Evolutionary conservation across 306 rosid genomes (phyloP).

Genomic region (Carpinus viminea): DNA sequence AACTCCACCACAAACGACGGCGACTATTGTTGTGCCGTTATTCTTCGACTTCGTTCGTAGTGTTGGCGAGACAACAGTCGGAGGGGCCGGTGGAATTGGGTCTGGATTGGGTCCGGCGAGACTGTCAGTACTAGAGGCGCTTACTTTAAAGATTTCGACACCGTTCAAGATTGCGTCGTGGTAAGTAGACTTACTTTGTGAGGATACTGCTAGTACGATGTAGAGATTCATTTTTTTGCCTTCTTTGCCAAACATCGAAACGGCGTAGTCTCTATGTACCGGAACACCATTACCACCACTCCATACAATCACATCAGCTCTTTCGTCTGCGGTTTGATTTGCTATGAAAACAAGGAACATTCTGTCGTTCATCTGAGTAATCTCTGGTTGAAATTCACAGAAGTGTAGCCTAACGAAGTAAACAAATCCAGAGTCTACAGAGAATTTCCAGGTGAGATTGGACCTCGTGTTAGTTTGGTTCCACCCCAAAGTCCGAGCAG

Average conservation of each 20-base stretch:
- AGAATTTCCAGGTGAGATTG: constrained; percentile 42
- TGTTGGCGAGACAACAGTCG: too few relatives aligned
- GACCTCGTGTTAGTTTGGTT: background rate
- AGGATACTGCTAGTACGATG: too few relatives aligned
- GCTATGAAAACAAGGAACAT: constrained; percentile 33
- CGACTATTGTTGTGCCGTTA: too few relatives aligned
- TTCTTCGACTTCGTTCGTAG: too few relatives aligned
- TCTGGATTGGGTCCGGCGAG: too few relatives aligned
- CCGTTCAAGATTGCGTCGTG: constrained; percentile 47
- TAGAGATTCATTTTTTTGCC: constrained; percentile 20
- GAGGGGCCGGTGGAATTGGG: too few relatives aligned
- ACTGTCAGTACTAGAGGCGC: background rate
- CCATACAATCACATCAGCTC: constrained; percentile 32
- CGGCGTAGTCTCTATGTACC: constrained; percentile 14
- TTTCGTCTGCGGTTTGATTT: constrained; percentile 29
- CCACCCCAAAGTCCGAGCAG: background rate
- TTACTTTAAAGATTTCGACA: constrained; percentile 52
- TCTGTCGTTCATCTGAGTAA: background rate
- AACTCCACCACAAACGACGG: too few relatives aligned
- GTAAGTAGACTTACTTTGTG: too few relatives aligned
- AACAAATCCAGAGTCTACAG: constrained; percentile 41
- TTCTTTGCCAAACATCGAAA: rapidly evolving
- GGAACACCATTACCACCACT: constrained; percentile 16
- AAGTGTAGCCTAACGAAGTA: constrained; percentile 55
- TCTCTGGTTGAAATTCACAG: constrained; percentile 25